These are phyloP conservation scores for Cutaneotrichosporon mucoides DNA, from an alignment of 1,284 basidiomycete species.

Conservation along the genomic window DNA sequence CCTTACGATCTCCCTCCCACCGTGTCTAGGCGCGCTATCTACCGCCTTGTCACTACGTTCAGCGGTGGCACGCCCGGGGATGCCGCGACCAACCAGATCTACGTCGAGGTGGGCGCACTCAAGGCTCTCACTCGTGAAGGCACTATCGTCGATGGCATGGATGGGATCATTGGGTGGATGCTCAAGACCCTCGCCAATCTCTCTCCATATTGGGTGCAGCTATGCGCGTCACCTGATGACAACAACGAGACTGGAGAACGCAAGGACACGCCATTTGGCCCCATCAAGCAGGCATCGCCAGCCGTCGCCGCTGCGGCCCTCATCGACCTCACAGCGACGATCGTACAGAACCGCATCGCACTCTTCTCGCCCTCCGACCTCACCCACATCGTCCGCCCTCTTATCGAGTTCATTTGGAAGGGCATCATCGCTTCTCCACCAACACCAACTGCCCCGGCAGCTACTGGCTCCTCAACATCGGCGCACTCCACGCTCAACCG, in stretches of 20 bases:
- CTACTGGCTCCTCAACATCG: neutral
- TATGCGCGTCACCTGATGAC: constrained; percentile 22
- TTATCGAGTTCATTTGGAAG: constrained; percentile 32
- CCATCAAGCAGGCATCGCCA: constrained; percentile 26
- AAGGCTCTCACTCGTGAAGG: constrained; percentile 39
- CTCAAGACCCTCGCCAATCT: constrained; percentile 23
- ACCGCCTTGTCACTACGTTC: constrained; percentile 26
- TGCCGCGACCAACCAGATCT: constrained; percentile 31
- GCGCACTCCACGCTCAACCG: constrained; percentile 13
- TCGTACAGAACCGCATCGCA: constrained; percentile 35
- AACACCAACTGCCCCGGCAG: neutral
- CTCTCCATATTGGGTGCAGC: constrained; percentile 29
- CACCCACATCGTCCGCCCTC: constrained; percentile 33
- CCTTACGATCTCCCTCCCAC: constrained; percentile 19
- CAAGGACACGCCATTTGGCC: constrained; percentile 23
- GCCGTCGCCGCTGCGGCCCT: constrained; percentile 29
- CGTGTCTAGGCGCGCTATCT: constrained; percentile 30
- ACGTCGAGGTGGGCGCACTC: constrained; percentile 37
- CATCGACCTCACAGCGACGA: constrained; percentile 34
- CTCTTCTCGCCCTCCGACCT: constrained; percentile 41
- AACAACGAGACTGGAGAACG: neutral
- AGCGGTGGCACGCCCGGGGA: constrained; percentile 13
- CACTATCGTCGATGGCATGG: constrained; percentile 28
- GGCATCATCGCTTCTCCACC: constrained; percentile 26
- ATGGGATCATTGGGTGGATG: constrained; percentile 39